phyloP scores from a whole-genome alignment of 306 rosid genomes.

The Arachis hypogaea region DNA sequence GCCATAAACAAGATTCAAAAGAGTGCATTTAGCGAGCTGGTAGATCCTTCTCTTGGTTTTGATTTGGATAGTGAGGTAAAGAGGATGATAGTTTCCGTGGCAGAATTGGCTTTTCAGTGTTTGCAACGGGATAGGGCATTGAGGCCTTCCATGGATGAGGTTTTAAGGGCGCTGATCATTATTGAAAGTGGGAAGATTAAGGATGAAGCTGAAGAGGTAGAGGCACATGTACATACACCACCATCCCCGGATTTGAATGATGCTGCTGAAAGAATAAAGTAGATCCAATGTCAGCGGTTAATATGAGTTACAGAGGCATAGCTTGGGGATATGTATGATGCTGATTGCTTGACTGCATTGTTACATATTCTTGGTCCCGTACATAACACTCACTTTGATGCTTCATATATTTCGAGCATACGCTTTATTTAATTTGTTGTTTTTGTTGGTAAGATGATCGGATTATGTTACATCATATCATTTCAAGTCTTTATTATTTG shows the following conservation, averaged over 20 bases:
- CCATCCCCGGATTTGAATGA: conserved; percentile 43
- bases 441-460: too few relatives aligned
- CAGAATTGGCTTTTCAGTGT: conserved; percentile 76
- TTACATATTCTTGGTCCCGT: too few relatives aligned
- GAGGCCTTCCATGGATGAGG: conserved; percentile 81
- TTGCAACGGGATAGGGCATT: conserved; percentile 64
- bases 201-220: conserved; percentile 22
- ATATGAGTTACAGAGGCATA: neutral
- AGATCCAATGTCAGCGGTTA: conserved; percentile 46
- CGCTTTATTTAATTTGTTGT: too few relatives aligned
- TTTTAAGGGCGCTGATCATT: conserved; percentile 49
- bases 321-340: neutral
- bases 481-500: too few relatives aligned
- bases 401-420: too few relatives aligned
- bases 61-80: conserved; percentile 50
- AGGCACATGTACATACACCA: conserved; percentile 22
- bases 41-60: conserved; percentile 62
- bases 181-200: conserved; percentile 48
- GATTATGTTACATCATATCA: too few relatives aligned
- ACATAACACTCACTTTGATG: too few relatives aligned
- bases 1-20: conserved; percentile 62
- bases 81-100: conserved; percentile 65
- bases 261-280: conserved; percentile 43
- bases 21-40: conserved; percentile 53
- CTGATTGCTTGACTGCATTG: neutral